These are phyloP conservation scores for Bombardia bombarda DNA, from an alignment of 495 filamentous ascomycete genomes.

Conservation along the genomic window DNA sequence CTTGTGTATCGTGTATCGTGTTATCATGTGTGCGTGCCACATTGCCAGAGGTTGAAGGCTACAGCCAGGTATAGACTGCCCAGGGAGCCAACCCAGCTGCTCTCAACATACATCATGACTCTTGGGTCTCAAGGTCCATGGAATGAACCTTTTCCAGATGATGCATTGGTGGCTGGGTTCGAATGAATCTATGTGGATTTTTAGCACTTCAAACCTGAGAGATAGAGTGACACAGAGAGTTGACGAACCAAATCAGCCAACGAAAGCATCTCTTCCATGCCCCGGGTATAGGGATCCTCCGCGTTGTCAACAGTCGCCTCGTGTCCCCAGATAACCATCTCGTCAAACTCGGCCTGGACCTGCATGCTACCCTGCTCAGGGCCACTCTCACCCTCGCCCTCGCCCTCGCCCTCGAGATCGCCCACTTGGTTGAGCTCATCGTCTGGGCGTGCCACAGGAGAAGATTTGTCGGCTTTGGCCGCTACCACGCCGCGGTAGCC, in stretches of 20 bases:
- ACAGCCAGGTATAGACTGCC: no score
- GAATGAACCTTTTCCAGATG: not conserved
- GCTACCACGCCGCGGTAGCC: slow-evolving; percentile 61
- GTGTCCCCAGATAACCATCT: slow-evolving; percentile 79
- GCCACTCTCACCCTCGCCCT: slow-evolving; percentile 7
- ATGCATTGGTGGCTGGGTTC: not conserved
- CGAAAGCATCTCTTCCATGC: slow-evolving; percentile 75
- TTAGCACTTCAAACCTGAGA: not conserved
- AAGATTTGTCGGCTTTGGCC: slow-evolving; percentile 6
- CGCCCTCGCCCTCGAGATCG: slow-evolving; percentile 40
- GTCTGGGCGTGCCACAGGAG: no score
- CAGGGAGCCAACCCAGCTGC: no score
- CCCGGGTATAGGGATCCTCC: slow-evolving; percentile 50
- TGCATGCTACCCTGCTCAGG: slow-evolving; percentile 45
- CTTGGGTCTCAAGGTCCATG: no score
- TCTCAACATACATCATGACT: no score
- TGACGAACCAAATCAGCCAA: slow-evolving; percentile 53
- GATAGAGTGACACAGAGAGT: not conserved
- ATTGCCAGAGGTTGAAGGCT: no score
- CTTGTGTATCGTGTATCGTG: no score
- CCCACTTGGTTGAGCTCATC: slow-evolving; percentile 11
- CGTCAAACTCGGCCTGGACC: slow-evolving; percentile 64
- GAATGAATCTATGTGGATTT: not conserved
- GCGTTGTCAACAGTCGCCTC: slow-evolving; percentile 41
- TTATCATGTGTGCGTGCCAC: no score